These are phyloP conservation scores for Penicillium sp. DNA, from an alignment of 2,329 filamentous ascomycete genomes.

Conservation along the genomic window DNA sequence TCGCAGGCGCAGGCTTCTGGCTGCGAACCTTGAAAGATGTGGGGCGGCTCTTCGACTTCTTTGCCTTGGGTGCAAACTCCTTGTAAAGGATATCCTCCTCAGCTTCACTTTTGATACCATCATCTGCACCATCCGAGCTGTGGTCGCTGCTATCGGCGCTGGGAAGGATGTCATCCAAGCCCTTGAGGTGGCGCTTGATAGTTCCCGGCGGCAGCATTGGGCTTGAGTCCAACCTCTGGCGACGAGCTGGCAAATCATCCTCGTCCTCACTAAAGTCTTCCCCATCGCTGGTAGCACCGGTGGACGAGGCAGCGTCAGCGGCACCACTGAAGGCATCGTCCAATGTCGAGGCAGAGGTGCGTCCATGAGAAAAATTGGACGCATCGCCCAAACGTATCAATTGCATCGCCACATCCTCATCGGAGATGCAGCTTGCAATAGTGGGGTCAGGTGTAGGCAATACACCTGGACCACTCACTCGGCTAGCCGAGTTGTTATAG, in stretches of 20 bases:
- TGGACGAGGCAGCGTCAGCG: constrained; percentile 81
- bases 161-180: constrained; percentile 54
- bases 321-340: constrained; percentile 92
- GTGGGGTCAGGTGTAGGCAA: constrained; percentile 96
- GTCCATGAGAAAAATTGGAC: constrained; percentile 88
- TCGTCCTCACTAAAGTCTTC: constrained; percentile 64
- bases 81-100: constrained; percentile 46
- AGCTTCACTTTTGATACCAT: constrained; percentile 55
- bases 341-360: constrained; percentile 87
- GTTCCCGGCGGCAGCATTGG: constrained; percentile 47
- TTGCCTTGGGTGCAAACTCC: constrained; percentile 45
- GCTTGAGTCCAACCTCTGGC: constrained; percentile 45
- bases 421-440: constrained; percentile 92
- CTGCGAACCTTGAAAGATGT: constrained; percentile 34
- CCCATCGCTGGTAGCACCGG: constrained; percentile 77
- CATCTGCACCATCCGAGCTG: constrained; percentile 63
- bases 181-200: constrained; percentile 49
- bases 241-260: constrained; percentile 51
- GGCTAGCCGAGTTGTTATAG: constrained; percentile 43
- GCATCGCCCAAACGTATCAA: constrained; percentile 94
- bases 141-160: constrained; percentile 59
- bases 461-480: constrained; percentile 55
- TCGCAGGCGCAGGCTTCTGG: constrained; percentile 30
- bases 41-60: constrained; percentile 55
- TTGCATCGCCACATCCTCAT: constrained; percentile 96